Conservation (phyloP, 345 rosid genomes). For the Ceriops decandra region DNA sequence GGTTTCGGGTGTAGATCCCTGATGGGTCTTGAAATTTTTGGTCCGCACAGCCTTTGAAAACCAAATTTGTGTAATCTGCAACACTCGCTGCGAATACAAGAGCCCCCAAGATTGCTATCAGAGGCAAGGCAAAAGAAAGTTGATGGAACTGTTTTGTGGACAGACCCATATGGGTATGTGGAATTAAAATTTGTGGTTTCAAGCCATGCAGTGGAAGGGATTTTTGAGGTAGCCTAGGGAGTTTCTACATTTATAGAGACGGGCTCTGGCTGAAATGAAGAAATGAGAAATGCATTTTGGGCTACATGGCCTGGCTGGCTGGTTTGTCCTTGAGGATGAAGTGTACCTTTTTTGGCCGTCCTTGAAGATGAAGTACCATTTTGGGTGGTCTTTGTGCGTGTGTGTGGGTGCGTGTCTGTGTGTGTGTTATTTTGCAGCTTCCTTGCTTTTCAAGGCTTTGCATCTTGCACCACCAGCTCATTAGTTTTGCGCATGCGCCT, state of each 20-base stretch:
- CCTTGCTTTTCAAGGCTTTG: too few relatives aligned
- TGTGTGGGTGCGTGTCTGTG: neutral
- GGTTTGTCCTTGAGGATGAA: neutral
- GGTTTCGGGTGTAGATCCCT: constrained; percentile 54
- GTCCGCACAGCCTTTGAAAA: constrained; percentile 74
- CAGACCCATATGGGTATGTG: constrained; percentile 23
- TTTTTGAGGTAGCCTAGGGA: constrained; percentile 1
- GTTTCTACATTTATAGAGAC: constrained; percentile 4
- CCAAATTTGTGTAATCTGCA: constrained; percentile 46
- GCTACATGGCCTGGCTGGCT: neutral
- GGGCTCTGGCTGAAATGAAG: constrained; percentile 12
- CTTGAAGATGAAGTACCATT: neutral
- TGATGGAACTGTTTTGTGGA: constrained; percentile 14
- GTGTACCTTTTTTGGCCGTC: neutral
- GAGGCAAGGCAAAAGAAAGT: constrained; percentile 9
- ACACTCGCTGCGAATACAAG: constrained; percentile 8
- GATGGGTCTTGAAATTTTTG: constrained; percentile 63
- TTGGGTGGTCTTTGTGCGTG: neutral
- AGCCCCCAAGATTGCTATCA: constrained; percentile 14
- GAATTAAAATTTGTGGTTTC: neutral
- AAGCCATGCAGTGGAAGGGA: constrained; percentile 17
- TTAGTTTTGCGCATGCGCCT: too few relatives aligned
- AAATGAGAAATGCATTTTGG: neutral
- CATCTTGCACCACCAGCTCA: neutral
- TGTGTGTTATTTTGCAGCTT: too few relatives aligned